Base-by-base conservation (phyloP, 2,329 filamentous ascomycete species). In the Diaporthe vexans region DNA sequence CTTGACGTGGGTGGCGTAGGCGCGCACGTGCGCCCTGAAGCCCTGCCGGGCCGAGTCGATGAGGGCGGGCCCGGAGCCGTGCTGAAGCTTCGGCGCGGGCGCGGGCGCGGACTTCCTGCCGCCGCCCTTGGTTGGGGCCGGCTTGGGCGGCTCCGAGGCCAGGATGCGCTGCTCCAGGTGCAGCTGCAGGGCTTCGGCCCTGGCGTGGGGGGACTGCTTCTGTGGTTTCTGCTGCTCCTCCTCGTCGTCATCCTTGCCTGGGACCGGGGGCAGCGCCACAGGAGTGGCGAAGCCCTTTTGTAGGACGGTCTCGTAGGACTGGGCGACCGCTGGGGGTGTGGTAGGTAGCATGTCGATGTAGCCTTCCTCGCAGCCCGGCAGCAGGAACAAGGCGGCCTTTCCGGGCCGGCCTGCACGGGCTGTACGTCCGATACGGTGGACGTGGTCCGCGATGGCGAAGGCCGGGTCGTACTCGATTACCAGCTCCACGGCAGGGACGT, bases 381-480 rank as follows among this genome's bases (percentile, higher is more conserved):
- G 91, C 19, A 99, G 90, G 87, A 98, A 98, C 33, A 98, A 91
- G 15, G 94, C 89, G 0, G 97, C 95, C 73, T 95, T 92, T 37
- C 97, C 97, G 15, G 96, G 90, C 8, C 94, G 93, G 21, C 97
- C 97, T 0, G 97, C 94, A 87, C 97, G 94, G 4, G 97, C 97
- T 15, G 97, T 99, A 82, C 97, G 94, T 72, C 97, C 97, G 72
- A 98, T 94, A 73, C 97, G 93, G 85, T 99, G 97, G 10, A 98
- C 89, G 82, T 99, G 97, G 82, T 99, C 97, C 75, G 95, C 94
- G 33, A 95, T 92, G 81, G 94, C 95, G 84, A 98, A 98, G 3
- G 97, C 94, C 0, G 97, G 95, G 81, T 99, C 97, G 81, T 98
- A 98, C 82, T 99, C 97, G 73, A 99, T 90, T 67, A 99, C 95